Evolutionary conservation across 257 asterid species (phyloP).

Genomic region (Paulownia fortunei): DNA sequence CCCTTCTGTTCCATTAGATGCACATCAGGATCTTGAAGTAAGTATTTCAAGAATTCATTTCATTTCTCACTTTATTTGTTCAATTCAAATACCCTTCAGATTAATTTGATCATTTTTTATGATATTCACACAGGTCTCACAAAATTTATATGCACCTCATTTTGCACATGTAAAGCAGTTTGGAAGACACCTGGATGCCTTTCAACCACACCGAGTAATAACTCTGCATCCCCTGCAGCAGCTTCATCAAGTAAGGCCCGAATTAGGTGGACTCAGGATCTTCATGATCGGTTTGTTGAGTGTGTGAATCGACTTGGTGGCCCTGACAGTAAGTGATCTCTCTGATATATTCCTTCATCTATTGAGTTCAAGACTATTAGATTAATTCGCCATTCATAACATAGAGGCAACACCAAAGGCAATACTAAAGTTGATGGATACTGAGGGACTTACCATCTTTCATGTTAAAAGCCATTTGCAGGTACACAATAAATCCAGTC

Average conservation of each 20-base stretch:
- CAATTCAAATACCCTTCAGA: not conserved
- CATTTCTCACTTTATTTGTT: too few species aligned
- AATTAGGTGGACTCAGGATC: slow-evolving; percentile 92
- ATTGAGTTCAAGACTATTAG: slow-evolving; percentile 4
- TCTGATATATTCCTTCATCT: not conserved
- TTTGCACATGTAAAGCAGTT: slow-evolving; percentile 35
- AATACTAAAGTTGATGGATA: slow-evolving; percentile 80
- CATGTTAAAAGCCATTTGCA: slow-evolving; percentile 98
- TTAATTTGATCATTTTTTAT: not conserved
- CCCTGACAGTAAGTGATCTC: slow-evolving; percentile 72
- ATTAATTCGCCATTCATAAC: slow-evolving; percentile 15
- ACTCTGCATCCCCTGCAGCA: slow-evolving; percentile 41
- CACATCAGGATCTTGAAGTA: slow-evolving; percentile 54
- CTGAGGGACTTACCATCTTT: slow-evolving; percentile 82
- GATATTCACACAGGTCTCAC: slow-evolving; percentile 42
- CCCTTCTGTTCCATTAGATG: slow-evolving; percentile 39
- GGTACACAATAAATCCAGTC: slow-evolving; percentile 41
- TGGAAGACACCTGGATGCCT: slow-evolving; percentile 39
- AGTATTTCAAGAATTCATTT: slow-evolving; percentile 33
- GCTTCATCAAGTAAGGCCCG: slow-evolving; percentile 57
- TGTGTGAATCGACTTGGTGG: slow-evolving; percentile 87
- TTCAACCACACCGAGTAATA: slow-evolving; percentile 27
- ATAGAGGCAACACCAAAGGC: slow-evolving; percentile 97
- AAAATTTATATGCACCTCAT: slow-evolving; percentile 45
- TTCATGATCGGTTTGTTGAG: slow-evolving; percentile 84